Evolutionary conservation across 108 stramenopile species (phyloP), one percentile per base, ranked within the genome.

Genomic region (Fragilaria crotonensis): DNA sequence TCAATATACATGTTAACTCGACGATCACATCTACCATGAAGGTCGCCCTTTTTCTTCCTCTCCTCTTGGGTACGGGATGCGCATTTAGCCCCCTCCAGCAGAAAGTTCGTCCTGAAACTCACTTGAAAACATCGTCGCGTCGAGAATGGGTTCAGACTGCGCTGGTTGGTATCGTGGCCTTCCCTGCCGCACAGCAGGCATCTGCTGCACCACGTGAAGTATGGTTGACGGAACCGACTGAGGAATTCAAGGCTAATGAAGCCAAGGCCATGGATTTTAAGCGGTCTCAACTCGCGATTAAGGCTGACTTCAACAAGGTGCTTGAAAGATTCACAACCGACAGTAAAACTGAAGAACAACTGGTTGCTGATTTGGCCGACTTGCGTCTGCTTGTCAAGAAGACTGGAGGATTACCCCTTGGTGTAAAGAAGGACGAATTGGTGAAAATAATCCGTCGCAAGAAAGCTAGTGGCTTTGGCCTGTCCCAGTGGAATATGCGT

Each of bases 211-310:
- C 62, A 3, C 78, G 78, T n/a, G 69, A 66, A 26, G 82, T 75
- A 27, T 90, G 84, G 52, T 64, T 90, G 36, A 71, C 81, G 17
- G 89, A 90, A 71, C 89, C 89, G 23, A 90, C 89, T 19, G 83
- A 85, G 27, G 89, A 87, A 67, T 90, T 90, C 70, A 87, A 87
- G 64, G 81, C 66, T 36, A 84, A 79, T 56, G 89, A 90, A 81
- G 75, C 68, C 46, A 78, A 87, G 69, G 78, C 80, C 2, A 70
- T 72, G 56, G 83, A 84, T 71, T 90, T 87, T 65, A 79, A 80
- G 45, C 83, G 79, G 44, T 59, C 68, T 33, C 83, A 87, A 64
- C 59, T 90, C 3, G 45, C 33, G 25, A 29, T 66, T 19, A 91
- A 91, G 49, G 73, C 66, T 45, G 75, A 81, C 52, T 87, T 91